Base-by-base conservation (phyloP, 371 early-diverging fungal genomes). In the Globomyces sp. region DNA sequence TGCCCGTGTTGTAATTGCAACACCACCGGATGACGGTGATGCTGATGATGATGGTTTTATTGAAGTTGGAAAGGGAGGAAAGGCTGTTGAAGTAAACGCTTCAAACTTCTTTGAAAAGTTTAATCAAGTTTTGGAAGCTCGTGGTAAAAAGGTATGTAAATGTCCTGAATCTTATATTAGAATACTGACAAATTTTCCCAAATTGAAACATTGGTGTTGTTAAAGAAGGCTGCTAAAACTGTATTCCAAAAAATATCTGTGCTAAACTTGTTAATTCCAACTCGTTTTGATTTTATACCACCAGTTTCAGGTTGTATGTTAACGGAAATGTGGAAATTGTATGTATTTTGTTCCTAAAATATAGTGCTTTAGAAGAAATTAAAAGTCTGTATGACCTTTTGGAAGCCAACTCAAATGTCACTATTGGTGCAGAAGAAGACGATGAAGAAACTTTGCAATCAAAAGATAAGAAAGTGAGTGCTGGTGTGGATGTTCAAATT, bases 161-260 rank as follows among this genome's bases (percentile, higher is more conserved):
- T 41, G 13, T 34, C 4, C 13, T 36, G 36, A 42, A 13, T 42
- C 13, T 9, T 10, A 6, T 9, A 36, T 13, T 77, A 91, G 93
- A 88, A 89, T 80, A 94, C 95, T 47, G 91, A 96, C 78, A 91
- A 92, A 73, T 74, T 80, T 47, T 90, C 85, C 62, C 89, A 91
- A 74, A 85, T 94, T 69, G 71, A 69, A 44, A 78, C 83, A 63
- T 78, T 98, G 61, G 84, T 88, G 71, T 65, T 71, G 5, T 80
- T 98, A 57, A 79, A 91, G 36, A 80, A 70, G 36, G 78, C 84
- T 34, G 88, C 95, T 50, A 69, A 67, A 58, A 86, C 89, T 37
- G 85, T 94, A 4, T 89, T 88, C 83, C 93, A 94, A 77, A 83
- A 87, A 77, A 86, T 90, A 70, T 85, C 88, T 57, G 93, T 96